Evolutionary conservation across 805 yeast species (phyloP).

Genomic region (Torulaspora delbrueckii): DNA sequence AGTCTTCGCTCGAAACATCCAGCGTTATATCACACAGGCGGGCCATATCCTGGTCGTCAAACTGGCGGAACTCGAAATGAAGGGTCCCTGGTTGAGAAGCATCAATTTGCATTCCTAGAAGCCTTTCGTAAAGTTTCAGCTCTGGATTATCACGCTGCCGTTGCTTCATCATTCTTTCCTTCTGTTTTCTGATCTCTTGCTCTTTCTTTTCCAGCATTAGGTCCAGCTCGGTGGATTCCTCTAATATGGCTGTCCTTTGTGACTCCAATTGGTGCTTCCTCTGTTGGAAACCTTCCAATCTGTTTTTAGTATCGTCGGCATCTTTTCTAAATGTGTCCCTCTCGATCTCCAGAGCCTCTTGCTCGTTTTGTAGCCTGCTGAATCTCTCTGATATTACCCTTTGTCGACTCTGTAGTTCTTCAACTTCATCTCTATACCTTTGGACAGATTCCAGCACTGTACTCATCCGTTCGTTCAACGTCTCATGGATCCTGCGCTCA

Average conservation of each 20-base stretch:
- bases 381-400: slow-evolving; percentile 34
- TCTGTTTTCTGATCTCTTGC: slow-evolving; percentile 34
- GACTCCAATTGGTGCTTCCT: slow-evolving; percentile 37
- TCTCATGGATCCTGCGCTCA: slow-evolving; percentile 30
- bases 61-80: slow-evolving; percentile 45
- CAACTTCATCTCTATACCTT: slow-evolving; percentile 10
- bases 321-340: slow-evolving; percentile 25
- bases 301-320: slow-evolving; percentile 34
- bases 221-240: slow-evolving; percentile 35
- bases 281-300: slow-evolving; percentile 35
- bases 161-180: slow-evolving; percentile 40
- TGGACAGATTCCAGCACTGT: slow-evolving; percentile 19
- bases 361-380: slow-evolving; percentile 28
- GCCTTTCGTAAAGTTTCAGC: slow-evolving; percentile 45
- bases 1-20: slow-evolving; percentile 42
- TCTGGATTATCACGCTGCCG: slow-evolving; percentile 48
- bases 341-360: slow-evolving; percentile 30
- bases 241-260: slow-evolving; percentile 29
- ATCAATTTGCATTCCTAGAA: slow-evolving; percentile 52
- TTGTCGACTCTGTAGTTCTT: slow-evolving; percentile 22
- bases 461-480: slow-evolving; percentile 13
- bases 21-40: slow-evolving; percentile 43
- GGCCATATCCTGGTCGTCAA: slow-evolving; percentile 42
- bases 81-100: slow-evolving; percentile 45
- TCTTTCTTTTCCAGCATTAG: slow-evolving; percentile 32